These are phyloP conservation scores for Vitis hybrid DNA, from an alignment of 177 flowering plant species.

Conservation along the genomic window DNA sequence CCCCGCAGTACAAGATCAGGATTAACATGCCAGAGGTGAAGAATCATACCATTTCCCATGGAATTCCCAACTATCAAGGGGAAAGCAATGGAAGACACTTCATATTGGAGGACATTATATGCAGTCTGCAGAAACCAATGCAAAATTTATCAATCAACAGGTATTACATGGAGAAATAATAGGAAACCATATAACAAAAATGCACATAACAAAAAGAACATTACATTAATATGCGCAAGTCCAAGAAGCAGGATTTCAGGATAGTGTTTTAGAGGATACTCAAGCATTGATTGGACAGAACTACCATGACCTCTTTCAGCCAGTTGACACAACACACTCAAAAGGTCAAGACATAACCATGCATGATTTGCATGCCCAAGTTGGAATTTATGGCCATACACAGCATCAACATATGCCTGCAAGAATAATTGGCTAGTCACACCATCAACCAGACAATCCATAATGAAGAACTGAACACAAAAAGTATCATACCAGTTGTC, in stretches of 20 bases:
- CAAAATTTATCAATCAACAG: constrained; percentile 4
- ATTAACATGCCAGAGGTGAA: constrained; percentile 71
- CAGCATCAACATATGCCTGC: constrained; percentile 63
- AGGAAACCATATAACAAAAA: background rate
- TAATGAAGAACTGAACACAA: background rate
- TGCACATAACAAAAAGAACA: constrained; percentile 1
- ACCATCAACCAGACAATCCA: constrained; percentile 1
- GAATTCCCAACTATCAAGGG: constrained; percentile 54
- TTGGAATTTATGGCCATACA: constrained; percentile 55
- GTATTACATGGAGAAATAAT: background rate
- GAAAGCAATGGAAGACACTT: constrained; percentile 61
- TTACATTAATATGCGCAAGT: constrained; percentile 80
- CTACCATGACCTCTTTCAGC: constrained; percentile 89
- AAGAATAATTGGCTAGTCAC: constrained; percentile 10
- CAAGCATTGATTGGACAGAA: constrained; percentile 62
- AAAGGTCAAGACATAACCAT: constrained; percentile 84
- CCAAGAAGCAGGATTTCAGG: constrained; percentile 86
- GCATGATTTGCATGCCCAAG: constrained; percentile 59
- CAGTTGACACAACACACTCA: constrained; percentile 79
- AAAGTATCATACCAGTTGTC: constrained; percentile 60
- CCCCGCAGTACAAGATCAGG: constrained; percentile 66
- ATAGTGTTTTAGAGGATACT: constrained; percentile 72
- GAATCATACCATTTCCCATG: constrained; percentile 40
- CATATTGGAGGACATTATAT: constrained; percentile 77
- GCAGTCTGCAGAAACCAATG: constrained; percentile 59